These are phyloP conservation scores for Vitis riparia DNA, from an alignment of 164 flowering plant genomes.

Conservation along the genomic window DNA sequence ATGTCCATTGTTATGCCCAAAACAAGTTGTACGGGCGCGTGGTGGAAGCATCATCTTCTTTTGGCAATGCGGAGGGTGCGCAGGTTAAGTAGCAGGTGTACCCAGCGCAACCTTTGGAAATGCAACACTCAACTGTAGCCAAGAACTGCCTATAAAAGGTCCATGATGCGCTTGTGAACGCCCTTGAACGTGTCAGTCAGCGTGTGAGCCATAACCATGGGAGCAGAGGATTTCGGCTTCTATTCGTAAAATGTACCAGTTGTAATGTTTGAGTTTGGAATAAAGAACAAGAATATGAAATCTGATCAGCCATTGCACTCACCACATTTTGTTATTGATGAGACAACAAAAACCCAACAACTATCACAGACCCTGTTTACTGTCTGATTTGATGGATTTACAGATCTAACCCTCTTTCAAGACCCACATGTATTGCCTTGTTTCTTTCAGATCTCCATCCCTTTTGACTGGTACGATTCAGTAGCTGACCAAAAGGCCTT, in stretches of 20 bases:
- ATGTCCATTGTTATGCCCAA: conserved; percentile 49
- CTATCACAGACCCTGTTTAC: conserved; percentile 2
- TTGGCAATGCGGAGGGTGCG: conserved; percentile 19
- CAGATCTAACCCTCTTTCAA: conserved; percentile 25
- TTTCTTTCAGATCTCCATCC: conserved; percentile 36
- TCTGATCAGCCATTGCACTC: conserved; percentile 27
- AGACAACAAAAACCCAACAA: conserved; percentile 9
- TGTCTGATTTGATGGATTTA: conserved; percentile 27
- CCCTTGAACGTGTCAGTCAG: too few relatives aligned
- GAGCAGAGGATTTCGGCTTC: conserved; percentile 31
- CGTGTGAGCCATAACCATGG: conserved; percentile 16
- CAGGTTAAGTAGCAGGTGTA: conserved; percentile 8
- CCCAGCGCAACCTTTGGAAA: conserved; percentile 4
- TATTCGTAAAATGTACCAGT: conserved; percentile 23
- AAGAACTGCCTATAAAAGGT: too few relatives aligned
- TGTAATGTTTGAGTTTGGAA: conserved; percentile 20
- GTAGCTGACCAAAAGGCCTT: conserved; percentile 8
- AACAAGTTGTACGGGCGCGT: conserved; percentile 6
- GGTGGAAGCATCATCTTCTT: conserved; percentile 9
- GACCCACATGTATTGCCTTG: conserved; percentile 32
- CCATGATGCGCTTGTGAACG: too few relatives aligned
- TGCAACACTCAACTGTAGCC: conserved; percentile 7
- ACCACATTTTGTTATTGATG: conserved; percentile 33
- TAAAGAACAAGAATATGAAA: conserved; percentile 17
- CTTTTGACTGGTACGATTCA: conserved; percentile 17